A percentile compares a stretch with the other conserved stretches of the same genome.
These are phyloP conservation scores for Botryotinia calthae DNA, from an alignment of 2,329 filamentous ascomycete species.

Conservation along the genomic window DNA sequence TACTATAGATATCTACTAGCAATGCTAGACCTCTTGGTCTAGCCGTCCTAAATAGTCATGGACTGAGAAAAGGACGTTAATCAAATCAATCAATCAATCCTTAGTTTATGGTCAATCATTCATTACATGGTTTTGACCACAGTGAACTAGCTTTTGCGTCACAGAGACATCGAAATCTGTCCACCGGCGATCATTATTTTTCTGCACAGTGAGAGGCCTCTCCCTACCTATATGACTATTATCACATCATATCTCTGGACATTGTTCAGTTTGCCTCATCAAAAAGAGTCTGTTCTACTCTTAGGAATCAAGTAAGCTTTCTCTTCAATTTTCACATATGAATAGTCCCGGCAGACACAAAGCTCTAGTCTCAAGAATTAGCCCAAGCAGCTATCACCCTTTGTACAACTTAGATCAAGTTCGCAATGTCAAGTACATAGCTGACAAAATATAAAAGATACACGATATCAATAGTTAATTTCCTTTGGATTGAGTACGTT, in stretches of 20 bases:
- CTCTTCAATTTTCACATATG: background rate
- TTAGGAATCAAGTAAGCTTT: background rate
- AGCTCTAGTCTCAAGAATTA: background rate
- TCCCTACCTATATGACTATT: accelerated
- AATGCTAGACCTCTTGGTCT: too few relatives aligned
- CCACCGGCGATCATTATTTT: background rate
- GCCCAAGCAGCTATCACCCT: background rate
- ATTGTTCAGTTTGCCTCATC: accelerated
- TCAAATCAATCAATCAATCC: too few relatives aligned
- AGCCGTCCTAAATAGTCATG: too few relatives aligned
- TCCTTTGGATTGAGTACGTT: background rate
- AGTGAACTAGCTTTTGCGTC: background rate
- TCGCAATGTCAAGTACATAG: accelerated
- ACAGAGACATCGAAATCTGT: background rate
- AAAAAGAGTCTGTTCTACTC: background rate
- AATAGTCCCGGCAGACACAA: background rate
- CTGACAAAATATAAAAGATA: background rate
- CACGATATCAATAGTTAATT: background rate
- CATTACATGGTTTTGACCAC: background rate
- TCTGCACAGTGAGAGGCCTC: background rate
- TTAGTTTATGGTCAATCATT: accelerated
- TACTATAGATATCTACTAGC: too few relatives aligned
- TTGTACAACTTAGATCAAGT: background rate
- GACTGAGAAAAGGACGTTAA: too few relatives aligned
- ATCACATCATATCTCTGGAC: accelerated